Evolutionary conservation across 768 basidiomycete genomes (phyloP).

Genomic region (Boletus rex-veris): DNA sequence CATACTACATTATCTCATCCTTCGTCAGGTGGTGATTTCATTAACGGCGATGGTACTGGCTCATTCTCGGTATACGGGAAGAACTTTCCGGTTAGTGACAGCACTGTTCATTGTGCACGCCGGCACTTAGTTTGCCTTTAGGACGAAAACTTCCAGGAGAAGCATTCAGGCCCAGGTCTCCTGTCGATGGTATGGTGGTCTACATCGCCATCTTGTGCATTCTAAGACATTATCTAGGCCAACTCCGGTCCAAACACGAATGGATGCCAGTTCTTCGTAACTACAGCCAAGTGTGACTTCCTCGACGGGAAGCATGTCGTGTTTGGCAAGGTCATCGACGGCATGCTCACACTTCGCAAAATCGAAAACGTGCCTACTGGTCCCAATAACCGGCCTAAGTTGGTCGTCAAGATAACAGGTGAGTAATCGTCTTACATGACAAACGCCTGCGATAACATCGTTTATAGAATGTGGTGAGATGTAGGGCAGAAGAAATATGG

Average conservation of each 20-base stretch:
- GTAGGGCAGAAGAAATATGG: conserved; percentile 30
- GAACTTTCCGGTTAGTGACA: conserved; percentile 70
- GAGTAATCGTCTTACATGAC: conserved; percentile 15
- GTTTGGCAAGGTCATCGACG: conserved; percentile 87
- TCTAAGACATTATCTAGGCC: conserved; percentile 49
- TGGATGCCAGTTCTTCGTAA: conserved; percentile 98
- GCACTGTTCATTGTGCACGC: not conserved
- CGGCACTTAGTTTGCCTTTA: conserved; percentile 27
- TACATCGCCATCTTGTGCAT: not conserved
- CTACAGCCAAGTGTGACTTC: conserved; percentile 91
- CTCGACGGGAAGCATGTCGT: conserved; percentile 94
- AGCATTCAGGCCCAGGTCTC: conserved; percentile 82
- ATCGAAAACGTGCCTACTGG: conserved; percentile 95
- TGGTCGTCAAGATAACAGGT: conserved; percentile 87
- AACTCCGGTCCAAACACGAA: conserved; percentile 95
- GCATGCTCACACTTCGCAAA: conserved; percentile 93
- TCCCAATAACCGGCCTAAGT: conserved; percentile 83
- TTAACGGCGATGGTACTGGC: conserved; percentile 94
- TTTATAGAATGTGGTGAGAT: conserved; percentile 56
- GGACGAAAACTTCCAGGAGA: conserved; percentile 95
- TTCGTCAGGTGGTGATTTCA: conserved; percentile 80
- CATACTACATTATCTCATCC: not conserved
- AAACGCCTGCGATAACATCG: not conserved
- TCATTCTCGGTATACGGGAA: conserved; percentile 96
- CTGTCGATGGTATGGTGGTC: conserved; percentile 74